A percentile compares a stretch with the other conserved stretches of the same genome.
Conservation (phyloP, 345 rosid genomes). For the Eucalyptus urophylla region DNA sequence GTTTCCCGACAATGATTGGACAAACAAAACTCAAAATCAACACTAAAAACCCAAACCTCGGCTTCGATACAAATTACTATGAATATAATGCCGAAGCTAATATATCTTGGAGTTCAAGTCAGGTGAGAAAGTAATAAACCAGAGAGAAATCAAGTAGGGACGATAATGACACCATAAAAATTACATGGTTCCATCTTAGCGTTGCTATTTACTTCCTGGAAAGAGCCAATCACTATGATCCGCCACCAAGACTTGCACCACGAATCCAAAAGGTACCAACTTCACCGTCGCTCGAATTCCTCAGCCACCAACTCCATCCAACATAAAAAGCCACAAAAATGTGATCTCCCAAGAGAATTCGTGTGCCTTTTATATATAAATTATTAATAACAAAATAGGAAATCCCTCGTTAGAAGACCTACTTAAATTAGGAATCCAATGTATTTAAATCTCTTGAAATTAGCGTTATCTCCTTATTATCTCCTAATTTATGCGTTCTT, state of each 20-base stretch:
- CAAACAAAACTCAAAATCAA: not conserved
- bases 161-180: not conserved
- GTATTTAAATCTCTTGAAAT: not conserved
- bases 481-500: not conserved
- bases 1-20: not conserved
- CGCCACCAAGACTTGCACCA: not conserved
- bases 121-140: not conserved
- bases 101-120: not conserved
- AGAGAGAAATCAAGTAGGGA: not conserved
- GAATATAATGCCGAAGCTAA: not conserved
- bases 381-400: not conserved
- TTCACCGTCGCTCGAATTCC: not conserved
- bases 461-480: not conserved
- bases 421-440: not conserved
- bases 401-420: not conserved
- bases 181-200: not conserved
- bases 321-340: not conserved
- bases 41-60: not conserved
- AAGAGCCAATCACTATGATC: not conserved
- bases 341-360: not conserved
- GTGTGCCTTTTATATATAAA: not conserved
- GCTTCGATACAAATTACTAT: not conserved
- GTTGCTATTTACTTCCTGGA: not conserved
- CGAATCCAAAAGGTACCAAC: not conserved
- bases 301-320: not conserved